Conservation (phyloP, 2,329 filamentous ascomycete genomes). For the Talaromyces amestolkiae region DNA sequence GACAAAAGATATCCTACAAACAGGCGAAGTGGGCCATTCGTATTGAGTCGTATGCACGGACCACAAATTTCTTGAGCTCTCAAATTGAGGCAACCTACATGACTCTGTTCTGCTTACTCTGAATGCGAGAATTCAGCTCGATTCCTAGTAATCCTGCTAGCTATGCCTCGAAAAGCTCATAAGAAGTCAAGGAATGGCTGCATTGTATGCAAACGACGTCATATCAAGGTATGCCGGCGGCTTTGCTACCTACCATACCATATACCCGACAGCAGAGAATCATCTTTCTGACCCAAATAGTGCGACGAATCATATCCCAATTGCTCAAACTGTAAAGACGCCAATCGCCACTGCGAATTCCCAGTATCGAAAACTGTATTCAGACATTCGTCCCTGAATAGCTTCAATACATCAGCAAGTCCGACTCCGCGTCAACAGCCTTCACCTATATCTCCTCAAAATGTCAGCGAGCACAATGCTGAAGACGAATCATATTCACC, state of each 20-base stretch:
- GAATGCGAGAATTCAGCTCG: not conserved
- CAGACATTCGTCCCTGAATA: not conserved
- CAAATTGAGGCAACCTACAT: not conserved
- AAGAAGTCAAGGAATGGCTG: conserved; percentile 11
- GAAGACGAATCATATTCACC: not conserved
- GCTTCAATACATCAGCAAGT: not conserved
- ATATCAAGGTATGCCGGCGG: conserved; percentile 6
- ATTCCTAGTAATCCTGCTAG: not conserved
- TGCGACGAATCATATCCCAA: conserved; percentile 11
- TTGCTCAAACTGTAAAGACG: conserved; percentile 3
- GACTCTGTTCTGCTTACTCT: not conserved
- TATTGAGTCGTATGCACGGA: not conserved
- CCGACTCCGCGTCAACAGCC: not conserved
- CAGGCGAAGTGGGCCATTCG: not conserved
- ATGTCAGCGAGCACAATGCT: not conserved
- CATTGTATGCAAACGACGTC: conserved; percentile 11
- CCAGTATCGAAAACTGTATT: not conserved
- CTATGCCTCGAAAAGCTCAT: not conserved
- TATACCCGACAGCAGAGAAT: not conserved
- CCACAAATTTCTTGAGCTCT: not conserved
- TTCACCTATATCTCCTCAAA: not conserved
- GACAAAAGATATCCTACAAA: no score
- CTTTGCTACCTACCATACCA: no score
- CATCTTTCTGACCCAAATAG: not conserved
- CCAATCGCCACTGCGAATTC: not conserved